phyloP scores from a whole-genome alignment of 164 flowering plant species.

The Chimonanthus salicifolius region DNA sequence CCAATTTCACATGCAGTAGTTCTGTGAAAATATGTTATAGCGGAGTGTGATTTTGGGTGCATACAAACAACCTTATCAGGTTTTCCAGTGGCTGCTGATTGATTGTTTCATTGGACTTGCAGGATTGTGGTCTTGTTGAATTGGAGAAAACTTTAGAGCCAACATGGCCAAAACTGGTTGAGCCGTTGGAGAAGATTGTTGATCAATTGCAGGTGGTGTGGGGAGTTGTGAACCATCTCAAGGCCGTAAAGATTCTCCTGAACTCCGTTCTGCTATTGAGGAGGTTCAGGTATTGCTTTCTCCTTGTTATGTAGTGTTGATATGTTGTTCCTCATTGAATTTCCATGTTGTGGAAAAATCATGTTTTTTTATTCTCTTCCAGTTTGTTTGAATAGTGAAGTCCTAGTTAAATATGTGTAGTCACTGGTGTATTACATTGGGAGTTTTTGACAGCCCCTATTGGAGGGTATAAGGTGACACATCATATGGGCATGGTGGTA shows the following conservation, averaged over 20 bases:
- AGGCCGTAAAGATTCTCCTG: conserved; percentile 88
- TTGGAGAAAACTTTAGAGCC: conserved; percentile 89
- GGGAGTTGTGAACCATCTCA: conserved; percentile 91
- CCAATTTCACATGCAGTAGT: too few relatives aligned
- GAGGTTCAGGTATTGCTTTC: conserved; percentile 71
- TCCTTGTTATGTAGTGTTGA: not conserved
- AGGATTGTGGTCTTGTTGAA: conserved; percentile 76
- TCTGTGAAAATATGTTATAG: too few relatives aligned
- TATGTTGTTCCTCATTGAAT: too few relatives aligned
- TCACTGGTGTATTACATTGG: too few relatives aligned
- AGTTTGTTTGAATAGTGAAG: too few relatives aligned
- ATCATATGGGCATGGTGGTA: too few relatives aligned
- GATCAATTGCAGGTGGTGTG: conserved; percentile 71
- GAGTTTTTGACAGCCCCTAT: too few relatives aligned
- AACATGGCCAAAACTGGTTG: conserved; percentile 85
- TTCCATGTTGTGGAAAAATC: too few relatives aligned
- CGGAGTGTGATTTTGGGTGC: not conserved
- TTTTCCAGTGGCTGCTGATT: not conserved
- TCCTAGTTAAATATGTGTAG: too few relatives aligned
- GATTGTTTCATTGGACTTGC: conserved; percentile 1
- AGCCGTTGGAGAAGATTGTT: conserved; percentile 82
- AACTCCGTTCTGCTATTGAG: conserved; percentile 84
- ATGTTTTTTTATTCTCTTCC: too few relatives aligned
- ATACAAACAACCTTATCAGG: not conserved
- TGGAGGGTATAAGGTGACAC: too few relatives aligned